phyloP scores from a whole-genome alignment of 495 filamentous ascomycete genomes.

The Clavariopsis aquatica region DNA sequence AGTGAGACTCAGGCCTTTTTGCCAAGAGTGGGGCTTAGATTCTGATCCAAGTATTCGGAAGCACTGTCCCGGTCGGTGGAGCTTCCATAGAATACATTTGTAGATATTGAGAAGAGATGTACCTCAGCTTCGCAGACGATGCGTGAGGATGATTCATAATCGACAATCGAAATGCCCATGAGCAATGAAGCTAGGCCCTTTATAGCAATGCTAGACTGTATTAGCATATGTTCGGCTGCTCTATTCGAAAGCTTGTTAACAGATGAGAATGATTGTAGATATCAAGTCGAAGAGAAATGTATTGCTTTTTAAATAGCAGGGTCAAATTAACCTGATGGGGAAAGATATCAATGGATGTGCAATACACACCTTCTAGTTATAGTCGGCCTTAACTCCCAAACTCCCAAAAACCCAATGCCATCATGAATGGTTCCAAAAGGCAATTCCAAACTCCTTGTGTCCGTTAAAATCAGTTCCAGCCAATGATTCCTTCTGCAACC shows the following conservation, averaged over 20 bases:
- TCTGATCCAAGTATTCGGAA: conserved; percentile 14
- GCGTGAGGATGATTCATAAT: too few species aligned
- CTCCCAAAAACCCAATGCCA: background rate
- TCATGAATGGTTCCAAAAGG: too few species aligned
- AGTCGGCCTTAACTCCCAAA: background rate
- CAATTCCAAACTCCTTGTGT: too few species aligned
- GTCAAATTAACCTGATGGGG: too few species aligned
- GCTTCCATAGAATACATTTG: too few species aligned
- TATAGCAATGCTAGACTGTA: background rate
- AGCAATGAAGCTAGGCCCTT: background rate
- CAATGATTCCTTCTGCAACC: conserved; percentile 20
- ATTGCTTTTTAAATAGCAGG: too few species aligned
- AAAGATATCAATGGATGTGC: too few species aligned
- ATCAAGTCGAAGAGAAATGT: background rate
- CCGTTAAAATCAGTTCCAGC: conserved; percentile 32
- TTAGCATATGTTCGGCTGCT: background rate
- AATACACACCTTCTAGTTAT: too few species aligned
- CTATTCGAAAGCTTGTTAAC: too few species aligned
- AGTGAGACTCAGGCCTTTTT: conserved; percentile 3
- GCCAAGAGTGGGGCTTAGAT: conserved; percentile 9
- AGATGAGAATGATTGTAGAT: background rate
- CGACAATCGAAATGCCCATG: too few species aligned
- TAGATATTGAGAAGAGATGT: too few species aligned
- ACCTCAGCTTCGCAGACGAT: too few species aligned
- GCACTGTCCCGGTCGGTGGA: background rate